These are phyloP conservation scores for Chaetothyriales sp. DNA, from an alignment of 2,329 filamentous ascomycete species.

Conservation along the genomic window DNA sequence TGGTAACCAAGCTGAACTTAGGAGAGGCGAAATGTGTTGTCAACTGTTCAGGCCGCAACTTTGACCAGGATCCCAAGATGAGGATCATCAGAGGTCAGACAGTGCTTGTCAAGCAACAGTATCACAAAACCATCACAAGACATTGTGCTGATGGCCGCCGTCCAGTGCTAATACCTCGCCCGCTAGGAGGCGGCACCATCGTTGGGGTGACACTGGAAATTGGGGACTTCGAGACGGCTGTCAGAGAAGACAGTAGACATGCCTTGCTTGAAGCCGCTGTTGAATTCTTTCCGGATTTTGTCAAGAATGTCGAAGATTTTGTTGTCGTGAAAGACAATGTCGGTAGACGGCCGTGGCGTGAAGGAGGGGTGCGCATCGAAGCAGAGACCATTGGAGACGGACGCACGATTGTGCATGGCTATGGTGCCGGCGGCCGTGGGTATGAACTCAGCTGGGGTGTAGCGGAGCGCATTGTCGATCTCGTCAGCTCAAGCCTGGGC, in stretches of 20 bases:
- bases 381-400: conserved; percentile 27
- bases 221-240: conserved; percentile 40
- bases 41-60: conserved; percentile 33
- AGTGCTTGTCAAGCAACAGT: conserved; percentile 33
- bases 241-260: conserved; percentile 35
- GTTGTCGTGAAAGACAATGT: conserved; percentile 35
- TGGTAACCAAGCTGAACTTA: conserved; percentile 13
- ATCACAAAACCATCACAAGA: conserved; percentile 39
- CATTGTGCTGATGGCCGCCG: conserved; percentile 51
- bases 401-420: conserved; percentile 38
- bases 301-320: conserved; percentile 24
- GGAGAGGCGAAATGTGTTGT: conserved; percentile 25
- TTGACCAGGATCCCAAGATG: conserved; percentile 27
- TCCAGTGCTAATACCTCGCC: conserved; percentile 50
- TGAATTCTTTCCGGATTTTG: conserved; percentile 29
- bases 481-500: conserved; percentile 4
- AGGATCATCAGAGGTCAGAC: conserved; percentile 37
- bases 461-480: conserved; percentile 24
- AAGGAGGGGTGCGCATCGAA: conserved; percentile 40
- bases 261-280: conserved; percentile 33
- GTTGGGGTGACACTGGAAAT: conserved; percentile 54
- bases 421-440: conserved; percentile 48
- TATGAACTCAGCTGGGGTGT: conserved; percentile 50
- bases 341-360: conserved; percentile 31
- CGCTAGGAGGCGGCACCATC: conserved; percentile 49